Base-by-base conservation (phyloP, 495 filamentous ascomycete species). In the Neurospora hispaniola region DNA sequence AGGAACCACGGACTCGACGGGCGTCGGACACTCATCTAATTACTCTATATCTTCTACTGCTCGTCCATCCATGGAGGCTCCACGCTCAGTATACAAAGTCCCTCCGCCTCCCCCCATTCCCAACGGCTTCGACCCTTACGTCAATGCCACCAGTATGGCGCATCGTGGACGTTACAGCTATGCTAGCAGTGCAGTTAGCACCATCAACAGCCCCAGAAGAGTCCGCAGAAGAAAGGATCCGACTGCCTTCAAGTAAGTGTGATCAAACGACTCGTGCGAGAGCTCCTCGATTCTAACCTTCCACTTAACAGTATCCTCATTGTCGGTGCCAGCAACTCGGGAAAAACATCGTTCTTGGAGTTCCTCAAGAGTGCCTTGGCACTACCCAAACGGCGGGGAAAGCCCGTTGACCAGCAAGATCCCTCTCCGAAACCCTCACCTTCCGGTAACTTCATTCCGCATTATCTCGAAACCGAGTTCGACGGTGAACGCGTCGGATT, bases 81-180 rank as follows among this genome's bases (percentile, higher is more conserved):
- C 79, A 11, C 74, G 82, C 70, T 80, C 82, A 54, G 75, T 73
- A 69, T 73, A 76, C 73, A 75, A 44, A 72, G 71, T 80, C 44
- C 83, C 83, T 5, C 77, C 84, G 71, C 87, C 86, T 71, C 88
- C 84, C 3, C 83, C 90, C 41, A 86, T 89, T 70, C 83, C 86
- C 80, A 84, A 84, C 69, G 80, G 81, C 62, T 84, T 84, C 71
- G 93, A 97, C 78, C 91, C 93, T 27, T 94, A 94, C 80, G 88
- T 92, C 54, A 87, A 91, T 42, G 89, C 91, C 40, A 93, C 94
- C 82, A 99, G 96, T 86, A 98, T 99, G 93, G 94, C 96, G 71
- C 90, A 99, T 82, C 93, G 96, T 76, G 94, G 96, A 70, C 92
- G 96, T 68, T 97, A 97, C 82, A 98, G 94, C 82, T 98, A 98